Evolutionary conservation across 1,284 basidiomycete genomes (phyloP), one percentile per base, ranked within the genome.

Genomic region (Leccinum pachyderme): DNA sequence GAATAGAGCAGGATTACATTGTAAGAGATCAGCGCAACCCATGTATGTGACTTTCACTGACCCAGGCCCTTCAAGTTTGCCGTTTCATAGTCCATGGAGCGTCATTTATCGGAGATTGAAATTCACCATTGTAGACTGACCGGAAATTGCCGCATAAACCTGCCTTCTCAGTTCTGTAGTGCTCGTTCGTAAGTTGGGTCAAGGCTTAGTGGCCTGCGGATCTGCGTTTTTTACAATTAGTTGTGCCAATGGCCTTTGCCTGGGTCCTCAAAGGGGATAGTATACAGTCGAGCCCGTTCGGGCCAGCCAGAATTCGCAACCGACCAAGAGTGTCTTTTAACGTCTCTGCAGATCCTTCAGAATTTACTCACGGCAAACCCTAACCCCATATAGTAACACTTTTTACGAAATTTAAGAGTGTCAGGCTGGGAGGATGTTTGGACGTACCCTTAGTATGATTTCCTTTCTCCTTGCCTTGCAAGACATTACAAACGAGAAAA

Each of bases 11-110:
- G 54, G 55, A 15, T 32, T 13, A 18, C 18, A 18, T 18, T 18
- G 18, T 18, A 56, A 47, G 2, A 43, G 43, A 53, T 65, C 54
- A 49, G 50, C 45, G 51, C 24, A n/a, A 2, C n/a, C 43, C 22
- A 51, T 53, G n/a, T 45, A n/a, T 45, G 44, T 57, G 31, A 52
- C 5, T 24, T 25, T 33, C 24, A 18, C 4, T 31, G 8, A 31
- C 29, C 11, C 2, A n/a, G 27, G 46, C 3, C 35, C 39, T 27
- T 25, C 11, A 41, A 41, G 32, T n/a, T 2, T 33, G 48, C 33
- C 15, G 48, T 37, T 22, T 33, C 49, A 29, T 28, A 29, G 22
- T 18, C 13, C 13, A 27, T 24, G 39, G 12, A 12, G 11, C 22
- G 37, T 41, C 37, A 44, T 44, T 44, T 7, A 44, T 44, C 46